These are phyloP conservation scores for Aspergillus novofumigatus DNA, from an alignment of 2,329 filamentous ascomycete genomes.

Conservation along the genomic window DNA sequence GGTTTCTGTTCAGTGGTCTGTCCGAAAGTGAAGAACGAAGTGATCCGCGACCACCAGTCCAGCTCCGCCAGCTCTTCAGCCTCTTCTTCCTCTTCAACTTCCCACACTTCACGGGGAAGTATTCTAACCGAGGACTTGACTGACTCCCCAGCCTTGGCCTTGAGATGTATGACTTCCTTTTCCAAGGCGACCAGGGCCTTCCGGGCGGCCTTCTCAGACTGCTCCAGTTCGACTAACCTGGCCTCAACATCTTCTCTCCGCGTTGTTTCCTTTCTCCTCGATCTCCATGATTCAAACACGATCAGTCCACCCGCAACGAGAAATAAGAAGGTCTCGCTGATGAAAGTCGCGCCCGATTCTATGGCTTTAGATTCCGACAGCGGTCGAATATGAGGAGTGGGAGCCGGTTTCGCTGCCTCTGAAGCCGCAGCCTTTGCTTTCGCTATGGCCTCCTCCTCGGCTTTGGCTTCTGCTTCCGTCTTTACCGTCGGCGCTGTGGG, in stretches of 20 bases:
- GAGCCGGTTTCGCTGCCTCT: constrained; percentile 46
- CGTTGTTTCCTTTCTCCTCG: constrained; percentile 57
- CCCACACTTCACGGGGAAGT: constrained; percentile 39
- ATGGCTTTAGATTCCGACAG: constrained; percentile 65
- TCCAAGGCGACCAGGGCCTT: constrained; percentile 43
- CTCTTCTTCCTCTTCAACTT: constrained; percentile 28
- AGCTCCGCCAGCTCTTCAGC: constrained; percentile 22
- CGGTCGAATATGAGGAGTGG: constrained; percentile 56
- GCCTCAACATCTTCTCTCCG: constrained; percentile 59
- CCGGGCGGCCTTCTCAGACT: constrained; percentile 41
- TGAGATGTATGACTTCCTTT: constrained; percentile 42
- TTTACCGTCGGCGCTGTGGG: constrained; percentile 56
- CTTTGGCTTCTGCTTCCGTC: constrained; percentile 56
- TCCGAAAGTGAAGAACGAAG: constrained; percentile 30
- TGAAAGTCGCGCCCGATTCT: constrained; percentile 65
- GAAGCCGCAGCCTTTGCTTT: constrained; percentile 40
- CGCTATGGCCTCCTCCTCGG: constrained; percentile 49
- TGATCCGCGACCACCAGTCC: constrained; percentile 31
- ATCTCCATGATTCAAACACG: constrained; percentile 59
- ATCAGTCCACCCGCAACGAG: constrained; percentile 60
- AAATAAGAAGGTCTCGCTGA: constrained; percentile 64
- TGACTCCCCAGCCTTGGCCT: constrained; percentile 33
- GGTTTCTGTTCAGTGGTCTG: constrained; percentile 11
- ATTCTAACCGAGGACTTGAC: constrained; percentile 29
- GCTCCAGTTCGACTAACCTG: constrained; percentile 55